Base-by-base conservation (phyloP, 2,329 filamentous ascomycete genomes). In the Alternaria sp. region DNA sequence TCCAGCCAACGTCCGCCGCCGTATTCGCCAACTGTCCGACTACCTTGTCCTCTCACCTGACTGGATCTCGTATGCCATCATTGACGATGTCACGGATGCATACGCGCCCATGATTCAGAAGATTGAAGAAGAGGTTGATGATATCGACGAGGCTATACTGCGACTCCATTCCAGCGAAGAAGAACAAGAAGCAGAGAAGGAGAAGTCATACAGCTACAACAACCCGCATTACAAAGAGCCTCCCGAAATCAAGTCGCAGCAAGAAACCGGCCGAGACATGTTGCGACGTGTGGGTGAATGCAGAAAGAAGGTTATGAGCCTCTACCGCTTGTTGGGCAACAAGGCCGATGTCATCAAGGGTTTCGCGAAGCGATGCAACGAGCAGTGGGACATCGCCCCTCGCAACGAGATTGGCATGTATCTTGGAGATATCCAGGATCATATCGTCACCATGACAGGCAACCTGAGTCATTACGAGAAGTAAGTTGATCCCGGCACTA, bases 291-390 rank as follows among this genome's bases (percentile, higher is more conserved):
- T 98, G 0, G 96, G 96, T 26, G 93, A 97, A 80, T 97, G 94
- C 78, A 89, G 96, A 71, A 98, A 98, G 85, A 95, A 95, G 78
- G 96, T 99, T 68, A 99, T 99, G 94, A 91, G 92, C 37, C 84
- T 99, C 50, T 98, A 97, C 78, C 88, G 96, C 55, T 84, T 99
- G 47, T 84, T 99, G 18, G 96, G 96, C 59, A 98, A 97, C 81
- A 99, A 99, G 82, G 96, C 96, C 54, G 96, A 99, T 79, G 96
- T 99, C 62, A 98, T 99, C 85, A 98, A 98, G 82, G 96, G 96
- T 1, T 99, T 99, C 75, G 96, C 96, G 6, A 99, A 99, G 83
- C 88, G 96, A 14, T 99, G 96, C 83, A 99, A 97, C 76, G 95
- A 99, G 83, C 92, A 96, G 69, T 99, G 94, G 94, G 92, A 97